A percentile compares a stretch with the other conserved stretches of the same genome.
Evolutionary conservation across 108 stramenopile genomes (phyloP).

Genomic region (Aurantiochytrium sp.): DNA sequence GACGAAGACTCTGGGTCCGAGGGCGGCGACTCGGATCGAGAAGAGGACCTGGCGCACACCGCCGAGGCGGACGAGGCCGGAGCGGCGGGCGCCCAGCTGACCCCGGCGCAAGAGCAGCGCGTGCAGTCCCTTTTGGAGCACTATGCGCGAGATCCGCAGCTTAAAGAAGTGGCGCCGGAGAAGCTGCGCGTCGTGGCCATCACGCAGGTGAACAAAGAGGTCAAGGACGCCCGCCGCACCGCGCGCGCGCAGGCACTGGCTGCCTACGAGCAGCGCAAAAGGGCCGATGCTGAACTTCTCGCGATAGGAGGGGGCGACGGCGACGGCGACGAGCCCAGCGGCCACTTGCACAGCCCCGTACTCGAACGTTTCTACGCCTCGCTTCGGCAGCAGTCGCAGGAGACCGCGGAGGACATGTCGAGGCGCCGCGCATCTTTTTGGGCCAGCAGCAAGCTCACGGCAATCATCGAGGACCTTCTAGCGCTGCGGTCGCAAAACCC

Average conservation of each 20-base stretch:
- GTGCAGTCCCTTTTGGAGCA: too few relatives aligned
- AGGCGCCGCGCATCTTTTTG: background rate
- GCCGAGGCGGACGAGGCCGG: background rate
- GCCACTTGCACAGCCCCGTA: background rate
- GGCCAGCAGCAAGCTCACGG: constrained; percentile 54
- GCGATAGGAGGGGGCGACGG: too few relatives aligned
- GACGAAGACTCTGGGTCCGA: background rate
- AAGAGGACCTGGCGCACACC: background rate
- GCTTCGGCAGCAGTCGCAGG: background rate
- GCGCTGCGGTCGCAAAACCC: constrained; percentile 44
- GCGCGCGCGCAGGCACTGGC: background rate
- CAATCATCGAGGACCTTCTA: constrained; percentile 54
- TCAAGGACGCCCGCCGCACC: background rate
- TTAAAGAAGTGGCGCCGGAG: too few relatives aligned
- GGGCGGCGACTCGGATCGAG: background rate
- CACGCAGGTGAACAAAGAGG: background rate
- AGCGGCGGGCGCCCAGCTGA: background rate
- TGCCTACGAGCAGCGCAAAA: background rate
- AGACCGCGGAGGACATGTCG: background rate
- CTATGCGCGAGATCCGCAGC: too few relatives aligned
- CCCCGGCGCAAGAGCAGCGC: too few relatives aligned
- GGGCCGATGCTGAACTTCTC: background rate
- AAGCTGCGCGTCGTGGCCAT: background rate
- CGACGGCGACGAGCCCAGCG: too few relatives aligned
- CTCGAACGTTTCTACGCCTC: background rate